phyloP scores from a whole-genome alignment of 768 basidiomycete genomes.

The Leccinum barrowsii region DNA sequence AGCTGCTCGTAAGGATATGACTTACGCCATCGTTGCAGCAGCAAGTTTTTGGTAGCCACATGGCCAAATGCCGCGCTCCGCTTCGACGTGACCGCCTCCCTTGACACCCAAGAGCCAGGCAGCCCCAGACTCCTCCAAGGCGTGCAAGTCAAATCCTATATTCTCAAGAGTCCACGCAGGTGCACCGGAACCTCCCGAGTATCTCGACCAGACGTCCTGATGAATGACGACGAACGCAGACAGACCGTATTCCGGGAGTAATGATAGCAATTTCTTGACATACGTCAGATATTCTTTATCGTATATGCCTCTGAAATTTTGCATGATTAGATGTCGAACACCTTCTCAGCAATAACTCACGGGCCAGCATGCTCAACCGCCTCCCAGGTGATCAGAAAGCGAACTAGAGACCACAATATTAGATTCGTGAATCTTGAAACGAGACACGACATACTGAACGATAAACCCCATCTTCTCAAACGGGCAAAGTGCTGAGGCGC shows the following conservation, averaged over 20 bases:
- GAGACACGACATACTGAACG: constrained; percentile 61
- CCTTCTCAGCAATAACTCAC: constrained; percentile 46
- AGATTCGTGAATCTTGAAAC: neutral
- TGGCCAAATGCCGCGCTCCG: constrained; percentile 86
- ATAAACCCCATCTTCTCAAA: constrained; percentile 82
- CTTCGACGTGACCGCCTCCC: constrained; percentile 70
- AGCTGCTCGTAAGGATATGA: constrained; percentile 11
- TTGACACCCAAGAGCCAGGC: constrained; percentile 84
- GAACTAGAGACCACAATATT: constrained; percentile 44
- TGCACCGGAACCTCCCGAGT: constrained; percentile 91
- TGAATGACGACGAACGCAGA: constrained; percentile 78
- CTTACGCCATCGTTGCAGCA: constrained; percentile 90
- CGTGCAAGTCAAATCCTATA: constrained; percentile 80
- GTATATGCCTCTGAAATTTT: constrained; percentile 63
- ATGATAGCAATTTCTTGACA: constrained; percentile 60
- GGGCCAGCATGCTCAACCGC: constrained; percentile 91
- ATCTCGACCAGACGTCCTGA: constrained; percentile 96
- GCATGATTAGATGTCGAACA: neutral
- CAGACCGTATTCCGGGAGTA: constrained; percentile 71
- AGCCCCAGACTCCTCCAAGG: constrained; percentile 77
- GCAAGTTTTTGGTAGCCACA: constrained; percentile 92
- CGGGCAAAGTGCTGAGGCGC: constrained; percentile 82
- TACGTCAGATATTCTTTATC: constrained; percentile 83
- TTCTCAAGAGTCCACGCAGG: constrained; percentile 92
- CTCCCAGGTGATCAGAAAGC: constrained; percentile 96